A percentile compares a stretch with the other conserved stretches of the same genome.
Conservation (phyloP, 345 rosid species). For the Arabidopsis suecica region DNA sequence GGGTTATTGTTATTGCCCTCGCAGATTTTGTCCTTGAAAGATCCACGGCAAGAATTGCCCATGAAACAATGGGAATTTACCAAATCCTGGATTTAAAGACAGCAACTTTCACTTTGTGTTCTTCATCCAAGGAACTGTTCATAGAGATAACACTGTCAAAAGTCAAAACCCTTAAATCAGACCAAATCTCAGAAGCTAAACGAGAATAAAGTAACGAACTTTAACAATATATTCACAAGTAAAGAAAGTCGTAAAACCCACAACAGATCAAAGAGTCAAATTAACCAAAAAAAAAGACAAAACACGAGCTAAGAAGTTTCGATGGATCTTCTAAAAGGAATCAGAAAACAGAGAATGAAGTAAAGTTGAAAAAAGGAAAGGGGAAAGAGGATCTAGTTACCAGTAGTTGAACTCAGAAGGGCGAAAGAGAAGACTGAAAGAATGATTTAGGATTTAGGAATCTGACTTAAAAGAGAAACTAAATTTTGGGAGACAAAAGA, state of each 20-base stretch:
- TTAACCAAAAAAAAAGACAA: not conserved
- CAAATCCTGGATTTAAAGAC: constrained; percentile 33
- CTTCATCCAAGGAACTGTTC: constrained; percentile 49
- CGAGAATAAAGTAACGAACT: constrained; percentile 9
- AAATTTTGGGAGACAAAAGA: constrained; percentile 13
- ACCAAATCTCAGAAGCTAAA: constrained; percentile 10
- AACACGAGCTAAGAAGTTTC: constrained; percentile 2
- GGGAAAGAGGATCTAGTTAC: constrained; percentile 34
- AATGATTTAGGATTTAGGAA: constrained; percentile 34
- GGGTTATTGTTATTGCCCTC: constrained; percentile 70
- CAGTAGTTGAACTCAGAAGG: constrained; percentile 9
- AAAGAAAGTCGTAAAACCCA: constrained; percentile 9
- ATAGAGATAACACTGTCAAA: constrained; percentile 30
- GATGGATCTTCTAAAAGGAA: not conserved
- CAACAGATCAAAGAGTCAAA: constrained; percentile 30
- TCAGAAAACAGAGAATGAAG: constrained; percentile 8
- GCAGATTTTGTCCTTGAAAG: constrained; percentile 71
- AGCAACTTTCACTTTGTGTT: constrained; percentile 42
- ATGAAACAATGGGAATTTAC: constrained; percentile 63
- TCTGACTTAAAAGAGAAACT: constrained; percentile 16
- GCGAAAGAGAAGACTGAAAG: constrained; percentile 21
- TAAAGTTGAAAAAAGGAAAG: not conserved
- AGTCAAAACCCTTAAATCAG: constrained; percentile 15
- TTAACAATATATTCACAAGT: constrained; percentile 20
- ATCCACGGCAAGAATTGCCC: constrained; percentile 99